These are phyloP conservation scores for Ampelomyces quisqualis DNA, from an alignment of 2,329 filamentous ascomycete genomes.

Conservation along the genomic window DNA sequence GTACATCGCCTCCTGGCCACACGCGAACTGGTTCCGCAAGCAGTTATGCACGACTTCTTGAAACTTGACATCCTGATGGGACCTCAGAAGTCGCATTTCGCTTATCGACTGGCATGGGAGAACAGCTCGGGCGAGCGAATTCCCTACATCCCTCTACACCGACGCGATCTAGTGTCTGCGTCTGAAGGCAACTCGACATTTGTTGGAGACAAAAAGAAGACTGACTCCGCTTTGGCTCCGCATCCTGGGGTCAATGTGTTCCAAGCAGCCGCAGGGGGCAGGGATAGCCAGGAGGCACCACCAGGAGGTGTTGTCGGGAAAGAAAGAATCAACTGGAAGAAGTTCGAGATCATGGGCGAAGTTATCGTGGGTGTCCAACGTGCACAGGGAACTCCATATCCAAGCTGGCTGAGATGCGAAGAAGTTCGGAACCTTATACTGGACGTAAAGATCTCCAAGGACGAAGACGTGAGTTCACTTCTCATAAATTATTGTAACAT, in stretches of 20 bases:
- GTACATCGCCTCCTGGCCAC: conserved; percentile 83
- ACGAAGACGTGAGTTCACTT: conserved; percentile 73
- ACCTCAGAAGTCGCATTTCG: conserved; percentile 86
- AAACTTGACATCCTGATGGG: conserved; percentile 90
- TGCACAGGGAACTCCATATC: conserved; percentile 83
- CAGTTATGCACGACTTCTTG: conserved; percentile 80
- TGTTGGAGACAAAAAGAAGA: conserved; percentile 56
- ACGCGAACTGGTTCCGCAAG: conserved; percentile 68
- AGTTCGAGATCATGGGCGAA: conserved; percentile 94
- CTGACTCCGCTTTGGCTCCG: conserved; percentile 29
- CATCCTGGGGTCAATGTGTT: conserved; percentile 42
- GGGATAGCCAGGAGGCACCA: conserved; percentile 47
- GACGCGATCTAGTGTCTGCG: conserved; percentile 85
- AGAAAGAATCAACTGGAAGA: conserved; percentile 92
- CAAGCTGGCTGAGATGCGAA: conserved; percentile 68
- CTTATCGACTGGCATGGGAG: conserved; percentile 96
- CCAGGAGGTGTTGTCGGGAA: conserved; percentile 39
- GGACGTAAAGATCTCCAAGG: conserved; percentile 76
- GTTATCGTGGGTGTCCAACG: conserved; percentile 87
- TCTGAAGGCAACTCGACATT: conserved; percentile 92
- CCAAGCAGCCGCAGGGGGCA: conserved; percentile 26
- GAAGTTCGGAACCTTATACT: conserved; percentile 72
- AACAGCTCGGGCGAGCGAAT: conserved; percentile 89
- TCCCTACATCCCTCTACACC: conserved; percentile 87
- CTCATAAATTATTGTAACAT: neutral